Base-by-base conservation (phyloP, 306 rosid genomes). In the Neltuma alba region DNA sequence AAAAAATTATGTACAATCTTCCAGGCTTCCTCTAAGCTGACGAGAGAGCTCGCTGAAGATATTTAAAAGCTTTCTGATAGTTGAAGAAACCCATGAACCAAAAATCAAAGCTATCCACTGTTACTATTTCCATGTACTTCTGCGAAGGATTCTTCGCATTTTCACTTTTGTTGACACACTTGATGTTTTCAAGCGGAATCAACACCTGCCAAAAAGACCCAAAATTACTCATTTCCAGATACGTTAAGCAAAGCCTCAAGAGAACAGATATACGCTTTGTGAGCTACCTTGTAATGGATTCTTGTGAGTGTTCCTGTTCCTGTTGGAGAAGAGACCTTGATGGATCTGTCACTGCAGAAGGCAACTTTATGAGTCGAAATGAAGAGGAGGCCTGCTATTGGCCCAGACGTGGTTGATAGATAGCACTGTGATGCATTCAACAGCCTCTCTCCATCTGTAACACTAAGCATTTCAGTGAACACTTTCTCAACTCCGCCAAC, bases 301-400 rank as follows among this genome's bases (percentile, higher is more conserved):
- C 86, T 84, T 27, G 62, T 36, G 9, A 78, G 16, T 69, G 85
- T 66, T 25, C 85, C 88, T 69, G 85, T 66, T 25, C 85, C 88
- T 9, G 79, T 74, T 54, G 81, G 75, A 42, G 86, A 86, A 27
- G 87, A 50, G 54, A 88, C 14, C 20, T 80, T 81, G 81, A 86
- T 83, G 48, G 88, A 85, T 72, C 81, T 88, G 27, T 86, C 85
- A 76, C 94, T 90, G 81, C 94, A 90, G 70, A 90, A 90, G 18
- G 71, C 71, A 36, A 65, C 47, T 65, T 37, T 65, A 37, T 65
- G 71, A 37, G 71, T 65, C 8, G 71, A 36, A 3, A 64, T 64
- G 79, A 90, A 90, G 85, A 90, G 89, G 25, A 88, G 89, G 48
- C 94, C 94, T 18, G 88, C 89, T 30, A 90, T 83, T 10, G 94